Evolutionary conservation across 495 filamentous ascomycete species (phyloP).

Genomic region (Penicillium taxi): DNA sequence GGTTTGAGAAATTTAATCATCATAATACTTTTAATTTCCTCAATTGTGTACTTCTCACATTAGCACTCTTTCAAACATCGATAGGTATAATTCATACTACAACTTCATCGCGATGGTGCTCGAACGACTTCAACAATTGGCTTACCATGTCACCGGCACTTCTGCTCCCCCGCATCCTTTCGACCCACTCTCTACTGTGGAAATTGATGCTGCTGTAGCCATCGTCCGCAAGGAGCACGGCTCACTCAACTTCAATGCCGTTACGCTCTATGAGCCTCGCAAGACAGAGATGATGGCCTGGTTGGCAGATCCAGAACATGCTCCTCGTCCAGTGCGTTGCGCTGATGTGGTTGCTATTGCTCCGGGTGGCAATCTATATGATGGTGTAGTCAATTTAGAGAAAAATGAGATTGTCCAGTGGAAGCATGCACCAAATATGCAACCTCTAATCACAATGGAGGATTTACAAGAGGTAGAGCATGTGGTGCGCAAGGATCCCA

Average conservation of each 20-base stretch:
- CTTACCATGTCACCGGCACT: constrained; percentile 53
- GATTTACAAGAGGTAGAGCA: constrained; percentile 85
- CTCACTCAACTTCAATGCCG: constrained; percentile 74
- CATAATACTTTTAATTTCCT: background rate
- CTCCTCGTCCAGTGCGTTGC: constrained; percentile 58
- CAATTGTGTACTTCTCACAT: background rate
- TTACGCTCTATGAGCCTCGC: constrained; percentile 79
- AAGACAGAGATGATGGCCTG: constrained; percentile 84
- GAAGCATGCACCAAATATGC: constrained; percentile 70
- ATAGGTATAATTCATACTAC: background rate
- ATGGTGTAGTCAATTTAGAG: constrained; percentile 75
- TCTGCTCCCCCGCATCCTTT: constrained; percentile 63
- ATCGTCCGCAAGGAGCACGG: constrained; percentile 65
- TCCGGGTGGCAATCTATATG: constrained; percentile 70
- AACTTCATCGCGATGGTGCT: constrained; percentile 45
- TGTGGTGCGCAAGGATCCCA: constrained; percentile 68
- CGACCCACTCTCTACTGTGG: constrained; percentile 68
- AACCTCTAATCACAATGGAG: constrained; percentile 94
- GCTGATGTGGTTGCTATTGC: constrained; percentile 87
- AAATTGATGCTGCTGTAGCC: constrained; percentile 69
- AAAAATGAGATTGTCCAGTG: constrained; percentile 63
- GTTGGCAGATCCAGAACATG: constrained; percentile 55
- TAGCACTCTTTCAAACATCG: background rate
- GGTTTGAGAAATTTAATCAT: background rate
- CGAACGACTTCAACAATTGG: constrained; percentile 61